Evolutionary conservation across 768 basidiomycete species (phyloP).

Genomic region (Termitomyces sp.): DNA sequence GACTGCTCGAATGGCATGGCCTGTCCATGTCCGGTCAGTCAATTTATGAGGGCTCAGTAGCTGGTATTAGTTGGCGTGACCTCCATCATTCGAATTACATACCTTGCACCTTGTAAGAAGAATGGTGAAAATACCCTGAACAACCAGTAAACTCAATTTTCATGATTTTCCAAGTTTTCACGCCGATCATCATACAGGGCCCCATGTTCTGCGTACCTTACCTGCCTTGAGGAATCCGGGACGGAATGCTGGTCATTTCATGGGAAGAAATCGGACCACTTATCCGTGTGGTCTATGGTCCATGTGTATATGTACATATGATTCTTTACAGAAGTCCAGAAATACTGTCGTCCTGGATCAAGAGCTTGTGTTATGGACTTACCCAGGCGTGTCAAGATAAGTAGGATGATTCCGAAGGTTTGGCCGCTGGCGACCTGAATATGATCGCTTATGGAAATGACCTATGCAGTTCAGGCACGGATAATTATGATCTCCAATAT

Average conservation of each 20-base stretch:
- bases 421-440: neutral
- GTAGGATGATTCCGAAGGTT: neutral
- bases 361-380: neutral
- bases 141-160: neutral
- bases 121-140: neutral
- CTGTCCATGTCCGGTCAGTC: neutral
- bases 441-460: neutral
- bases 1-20: neutral
- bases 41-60: neutral
- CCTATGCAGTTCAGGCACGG: neutral
- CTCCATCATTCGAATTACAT: neutral
- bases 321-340: neutral
- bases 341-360: neutral
- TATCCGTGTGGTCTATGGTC: neutral
- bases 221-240: neutral
- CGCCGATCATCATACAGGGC: neutral
- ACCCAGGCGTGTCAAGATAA: neutral
- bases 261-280: constrained; percentile 1
- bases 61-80: neutral
- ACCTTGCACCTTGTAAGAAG: neutral
- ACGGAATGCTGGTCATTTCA: neutral
- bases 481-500: neutral
- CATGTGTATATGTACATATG: neutral
- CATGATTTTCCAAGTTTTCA: neutral
- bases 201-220: neutral